phyloP scores from a whole-genome alignment of 2,329 filamentous ascomycete genomes.

The Beauveria asiatica region DNA sequence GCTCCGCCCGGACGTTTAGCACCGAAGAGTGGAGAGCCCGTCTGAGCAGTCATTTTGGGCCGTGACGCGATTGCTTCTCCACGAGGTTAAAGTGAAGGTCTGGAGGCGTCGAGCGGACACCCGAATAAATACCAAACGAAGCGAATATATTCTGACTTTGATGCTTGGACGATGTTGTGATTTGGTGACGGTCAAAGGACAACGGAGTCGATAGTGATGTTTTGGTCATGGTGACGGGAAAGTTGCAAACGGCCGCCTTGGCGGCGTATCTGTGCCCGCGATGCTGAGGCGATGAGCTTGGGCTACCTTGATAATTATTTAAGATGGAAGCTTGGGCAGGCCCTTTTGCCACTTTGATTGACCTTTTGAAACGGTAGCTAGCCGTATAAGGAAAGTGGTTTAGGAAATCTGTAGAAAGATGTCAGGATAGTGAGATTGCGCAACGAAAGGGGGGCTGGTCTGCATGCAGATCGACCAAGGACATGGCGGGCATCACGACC shows the following conservation, averaged over 20 bases:
- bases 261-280: not conserved
- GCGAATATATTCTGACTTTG: constrained; percentile 16
- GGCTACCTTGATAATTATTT: no score
- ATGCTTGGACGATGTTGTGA: not conserved
- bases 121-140: constrained; percentile 32
- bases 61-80: constrained; percentile 36
- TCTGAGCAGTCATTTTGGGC: constrained; percentile 16
- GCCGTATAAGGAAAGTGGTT: not conserved
- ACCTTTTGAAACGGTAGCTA: not conserved
- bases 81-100: constrained; percentile 66
- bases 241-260: not conserved
- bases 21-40: constrained; percentile 57
- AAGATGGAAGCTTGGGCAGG: not conserved
- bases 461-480: not conserved
- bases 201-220: not conserved
- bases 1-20: constrained; percentile 58
- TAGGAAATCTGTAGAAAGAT: not conserved
- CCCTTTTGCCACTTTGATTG: not conserved
- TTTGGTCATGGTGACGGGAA: not conserved
- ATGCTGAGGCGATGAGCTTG: not conserved
- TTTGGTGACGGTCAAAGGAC: not conserved
- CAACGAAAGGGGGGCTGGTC: not conserved
- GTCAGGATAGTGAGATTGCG: not conserved
- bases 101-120: constrained; percentile 56
- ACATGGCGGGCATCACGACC: not conserved